Conservation (phyloP, 164 flowering plant species). For the Chimonanthus salicifolius region DNA sequence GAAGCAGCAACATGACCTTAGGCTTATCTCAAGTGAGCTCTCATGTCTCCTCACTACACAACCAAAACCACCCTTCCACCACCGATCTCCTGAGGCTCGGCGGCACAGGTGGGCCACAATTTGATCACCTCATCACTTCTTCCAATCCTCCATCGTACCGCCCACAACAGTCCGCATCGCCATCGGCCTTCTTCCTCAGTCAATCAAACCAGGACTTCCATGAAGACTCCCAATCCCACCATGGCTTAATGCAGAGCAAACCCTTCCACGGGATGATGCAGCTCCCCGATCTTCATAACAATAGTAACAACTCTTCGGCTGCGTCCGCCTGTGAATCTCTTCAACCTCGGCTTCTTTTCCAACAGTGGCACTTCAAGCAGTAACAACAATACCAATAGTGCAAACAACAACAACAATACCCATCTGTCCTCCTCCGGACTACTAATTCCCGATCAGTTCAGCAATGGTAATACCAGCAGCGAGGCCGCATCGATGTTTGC, state of each 20-base stretch:
- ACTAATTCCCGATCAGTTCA: conserved; percentile 29
- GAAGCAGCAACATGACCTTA: conserved; percentile 35
- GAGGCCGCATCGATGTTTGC: conserved; percentile 35
- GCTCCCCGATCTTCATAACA: conserved; percentile 48
- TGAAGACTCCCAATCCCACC: conserved; percentile 29
- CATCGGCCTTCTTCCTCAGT: conserved; percentile 31
- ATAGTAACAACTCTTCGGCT: conserved; percentile 16
- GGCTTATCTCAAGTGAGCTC: conserved; percentile 42
- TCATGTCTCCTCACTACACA: conserved; percentile 39
- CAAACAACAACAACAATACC: neutral
- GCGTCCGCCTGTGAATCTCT: conserved; percentile 33
- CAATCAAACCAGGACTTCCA: conserved; percentile 32
- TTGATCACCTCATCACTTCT: conserved; percentile 37
- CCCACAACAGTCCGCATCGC: conserved; percentile 20
- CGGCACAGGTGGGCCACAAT: conserved; percentile 25
- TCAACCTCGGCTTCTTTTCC: conserved; percentile 54
- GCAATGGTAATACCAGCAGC: conserved; percentile 20
- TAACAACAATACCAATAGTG: conserved; percentile 18
- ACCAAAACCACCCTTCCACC: conserved; percentile 32
- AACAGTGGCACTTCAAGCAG: conserved; percentile 21
- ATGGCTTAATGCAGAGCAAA: conserved; percentile 31
- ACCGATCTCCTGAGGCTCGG: conserved; percentile 47
- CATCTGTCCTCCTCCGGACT: conserved; percentile 24
- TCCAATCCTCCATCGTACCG: conserved; percentile 26
- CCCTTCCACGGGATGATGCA: conserved; percentile 60